A percentile compares a stretch with the other conserved stretches of the same genome.
Evolutionary conservation across 768 basidiomycete genomes (phyloP).

Genomic region (Gloeopeniophorella convolvens): DNA sequence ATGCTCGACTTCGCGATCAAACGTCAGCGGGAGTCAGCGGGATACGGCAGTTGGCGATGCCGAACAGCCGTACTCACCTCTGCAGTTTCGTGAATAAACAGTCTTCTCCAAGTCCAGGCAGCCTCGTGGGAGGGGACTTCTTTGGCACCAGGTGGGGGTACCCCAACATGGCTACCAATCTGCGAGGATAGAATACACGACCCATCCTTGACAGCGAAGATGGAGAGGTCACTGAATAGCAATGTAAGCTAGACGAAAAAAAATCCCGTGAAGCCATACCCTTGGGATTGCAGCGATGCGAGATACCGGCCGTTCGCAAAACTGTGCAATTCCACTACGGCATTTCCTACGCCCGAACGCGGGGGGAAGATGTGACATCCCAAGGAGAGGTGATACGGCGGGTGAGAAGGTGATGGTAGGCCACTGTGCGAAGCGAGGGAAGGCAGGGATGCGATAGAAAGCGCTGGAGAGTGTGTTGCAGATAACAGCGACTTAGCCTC

Average conservation of each 20-base stretch:
- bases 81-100: conserved; percentile 25
- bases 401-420: conserved; percentile 14
- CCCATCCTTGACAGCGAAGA: conserved; percentile 50
- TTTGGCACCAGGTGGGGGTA: conserved; percentile 30
- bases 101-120: conserved; percentile 31
- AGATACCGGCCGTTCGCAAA: conserved; percentile 40
- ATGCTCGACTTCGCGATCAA: conserved; percentile 6
- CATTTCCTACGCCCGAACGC: conserved; percentile 31
- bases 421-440: conserved; percentile 7
- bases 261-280: conserved; percentile 46
- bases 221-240: conserved; percentile 42
- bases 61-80: conserved; percentile 26
- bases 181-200: conserved; percentile 30
- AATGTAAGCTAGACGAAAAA: conserved; percentile 5
- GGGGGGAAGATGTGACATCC: conserved; percentile 42
- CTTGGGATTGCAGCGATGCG: conserved; percentile 54
- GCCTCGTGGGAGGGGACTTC: conserved; percentile 22
- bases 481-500: conserved; percentile 41
- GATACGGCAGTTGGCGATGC: not conserved
- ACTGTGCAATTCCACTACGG: conserved; percentile 41
- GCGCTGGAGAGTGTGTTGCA: conserved; percentile 28
- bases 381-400: conserved; percentile 17
- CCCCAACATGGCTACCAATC: conserved; percentile 26
- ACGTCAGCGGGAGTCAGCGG: not conserved
- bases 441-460: conserved; percentile 4